These are phyloP conservation scores for Entomortierella chlamydospora DNA, from an alignment of 192 early-diverging fungal species.

Conservation along the genomic window DNA sequence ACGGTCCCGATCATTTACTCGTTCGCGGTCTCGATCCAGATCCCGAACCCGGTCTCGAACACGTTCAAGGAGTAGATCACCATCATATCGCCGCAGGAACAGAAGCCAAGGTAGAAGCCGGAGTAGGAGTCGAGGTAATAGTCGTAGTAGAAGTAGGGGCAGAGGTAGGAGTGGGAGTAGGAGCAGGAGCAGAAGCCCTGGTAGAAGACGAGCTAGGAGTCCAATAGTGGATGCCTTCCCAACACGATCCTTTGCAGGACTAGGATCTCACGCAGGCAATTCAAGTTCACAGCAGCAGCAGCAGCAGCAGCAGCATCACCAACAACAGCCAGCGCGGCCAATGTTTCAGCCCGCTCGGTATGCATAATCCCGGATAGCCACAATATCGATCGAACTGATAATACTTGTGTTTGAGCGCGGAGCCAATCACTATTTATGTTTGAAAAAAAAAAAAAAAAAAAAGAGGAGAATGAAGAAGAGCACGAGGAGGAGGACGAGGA, in stretches of 20 bases:
- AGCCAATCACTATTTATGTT: no score
- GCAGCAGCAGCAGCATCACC: slow-evolving; percentile 2
- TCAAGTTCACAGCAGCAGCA: slow-evolving; percentile 2
- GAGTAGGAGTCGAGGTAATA: not conserved
- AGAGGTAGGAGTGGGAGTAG: slow-evolving; percentile 5
- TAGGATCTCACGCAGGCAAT: not conserved
- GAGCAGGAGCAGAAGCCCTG: not conserved
- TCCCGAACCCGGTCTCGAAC: slow-evolving; percentile 10
- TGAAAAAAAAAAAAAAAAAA: no score
- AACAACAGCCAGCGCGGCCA: not conserved
- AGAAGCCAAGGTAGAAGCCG: slow-evolving; percentile 6
- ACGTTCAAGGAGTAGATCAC: slow-evolving; percentile 8
- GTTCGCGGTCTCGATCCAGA: slow-evolving; percentile 9
- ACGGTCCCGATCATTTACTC: slow-evolving; percentile 5
- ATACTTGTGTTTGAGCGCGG: no score
- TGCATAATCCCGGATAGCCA: not conserved
- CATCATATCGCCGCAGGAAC: not conserved
- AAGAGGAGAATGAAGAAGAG: no score
- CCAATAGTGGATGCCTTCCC: slow-evolving; percentile 25
- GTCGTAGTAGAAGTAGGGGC: not conserved
- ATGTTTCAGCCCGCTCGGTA: slow-evolving; percentile 13
- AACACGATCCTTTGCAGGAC: slow-evolving; percentile 13
- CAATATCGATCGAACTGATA: no score
- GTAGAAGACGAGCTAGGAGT: slow-evolving; percentile 1
- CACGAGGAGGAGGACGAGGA: no score